These are phyloP conservation scores for Grigorovia jiainica DNA, from an alignment of 805 yeast genomes.

Conservation along the genomic window DNA sequence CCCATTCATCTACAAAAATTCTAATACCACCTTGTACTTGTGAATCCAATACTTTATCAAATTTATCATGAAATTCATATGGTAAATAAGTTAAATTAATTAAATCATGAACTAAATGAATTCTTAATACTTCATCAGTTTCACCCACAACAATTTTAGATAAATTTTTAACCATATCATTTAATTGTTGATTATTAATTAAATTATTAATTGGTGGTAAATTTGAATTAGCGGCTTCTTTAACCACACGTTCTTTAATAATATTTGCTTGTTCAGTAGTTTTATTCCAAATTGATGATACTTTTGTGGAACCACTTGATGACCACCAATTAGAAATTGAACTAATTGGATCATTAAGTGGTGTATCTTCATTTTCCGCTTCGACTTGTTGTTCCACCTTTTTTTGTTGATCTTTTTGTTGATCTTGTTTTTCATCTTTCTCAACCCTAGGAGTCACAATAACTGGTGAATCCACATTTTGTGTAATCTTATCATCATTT, in stretches of 20 bases:
- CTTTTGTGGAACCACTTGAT: conserved; percentile 55
- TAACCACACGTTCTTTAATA: conserved; percentile 30
- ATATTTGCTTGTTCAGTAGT: conserved; percentile 41
- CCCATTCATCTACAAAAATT: conserved; percentile 46
- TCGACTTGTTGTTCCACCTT: conserved; percentile 18
- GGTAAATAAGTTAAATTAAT: conserved; percentile 38
- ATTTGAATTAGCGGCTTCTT: conserved; percentile 23
- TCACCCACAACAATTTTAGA: conserved; percentile 29
- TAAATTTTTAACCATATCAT: conserved; percentile 24
- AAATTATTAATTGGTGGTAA: conserved; percentile 8
- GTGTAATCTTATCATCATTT: conserved; percentile 7
- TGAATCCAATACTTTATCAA: conserved; percentile 49
- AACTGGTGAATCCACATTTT: conserved; percentile 13
- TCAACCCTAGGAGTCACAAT: too few relatives aligned
- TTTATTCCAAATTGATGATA: conserved; percentile 55
- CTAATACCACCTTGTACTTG: conserved; percentile 75
- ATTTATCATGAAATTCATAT: conserved; percentile 38
- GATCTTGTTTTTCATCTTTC: too few relatives aligned
- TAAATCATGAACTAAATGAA: conserved; percentile 61
- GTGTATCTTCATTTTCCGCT: conserved; percentile 13
- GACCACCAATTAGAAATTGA: conserved; percentile 71
- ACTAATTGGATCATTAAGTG: conserved; percentile 48
- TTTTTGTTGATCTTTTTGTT: conserved; percentile 6
- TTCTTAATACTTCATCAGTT: conserved; percentile 47
- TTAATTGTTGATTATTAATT: conserved; percentile 17